phyloP scores from a whole-genome alignment of 1,284 basidiomycete genomes.

The Flammula alnicola region DNA sequence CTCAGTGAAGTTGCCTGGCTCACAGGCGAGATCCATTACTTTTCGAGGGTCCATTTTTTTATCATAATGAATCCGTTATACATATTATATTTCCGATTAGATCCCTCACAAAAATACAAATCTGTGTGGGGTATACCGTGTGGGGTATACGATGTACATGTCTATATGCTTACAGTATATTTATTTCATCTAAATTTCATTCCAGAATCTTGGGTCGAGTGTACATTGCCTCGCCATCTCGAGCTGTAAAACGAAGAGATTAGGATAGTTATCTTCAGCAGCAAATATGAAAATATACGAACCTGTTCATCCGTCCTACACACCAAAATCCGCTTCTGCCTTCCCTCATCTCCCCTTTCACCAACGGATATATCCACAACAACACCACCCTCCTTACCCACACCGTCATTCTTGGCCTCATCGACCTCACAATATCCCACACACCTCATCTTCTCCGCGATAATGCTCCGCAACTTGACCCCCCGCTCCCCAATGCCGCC shows the following conservation, averaged over 20 bases:
- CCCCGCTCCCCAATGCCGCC: conserved; percentile 87
- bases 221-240: conserved; percentile 70
- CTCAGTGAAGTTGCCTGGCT: too few species aligned
- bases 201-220: conserved; percentile 44
- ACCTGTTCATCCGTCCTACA: conserved; percentile 69
- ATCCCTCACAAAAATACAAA: too few species aligned
- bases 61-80: too few species aligned
- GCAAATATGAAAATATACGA: neutral
- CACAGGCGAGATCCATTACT: too few species aligned
- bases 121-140: too few species aligned
- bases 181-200: too few species aligned
- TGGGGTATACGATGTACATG: neutral
- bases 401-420: conserved; percentile 39
- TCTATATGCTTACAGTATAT: neutral
- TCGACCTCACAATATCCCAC: conserved; percentile 66
- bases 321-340: conserved; percentile 53
- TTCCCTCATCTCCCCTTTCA: conserved; percentile 28
- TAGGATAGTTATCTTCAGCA: neutral
- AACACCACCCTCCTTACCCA: conserved; percentile 35
- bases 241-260: conserved; percentile 38
- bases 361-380: conserved; percentile 51
- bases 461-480: conserved; percentile 59
- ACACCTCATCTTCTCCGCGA: conserved; percentile 57
- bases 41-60: too few species aligned
- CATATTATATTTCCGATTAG: too few species aligned